Conservation (phyloP, 805 yeast genomes). For the Zygotorulaspora danielsina region DNA sequence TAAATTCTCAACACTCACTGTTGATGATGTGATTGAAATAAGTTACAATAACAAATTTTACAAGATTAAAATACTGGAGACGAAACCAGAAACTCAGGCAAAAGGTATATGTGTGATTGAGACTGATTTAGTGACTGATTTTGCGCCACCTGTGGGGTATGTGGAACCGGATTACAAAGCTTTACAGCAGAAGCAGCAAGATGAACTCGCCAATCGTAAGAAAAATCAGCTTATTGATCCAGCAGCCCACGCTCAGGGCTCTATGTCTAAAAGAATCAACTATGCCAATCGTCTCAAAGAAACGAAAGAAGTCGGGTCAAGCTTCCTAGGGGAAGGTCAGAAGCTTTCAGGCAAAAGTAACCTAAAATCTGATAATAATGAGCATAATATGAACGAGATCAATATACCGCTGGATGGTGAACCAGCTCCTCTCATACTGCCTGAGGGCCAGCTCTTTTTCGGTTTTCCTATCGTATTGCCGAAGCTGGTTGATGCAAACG, state of each 20-base stretch:
- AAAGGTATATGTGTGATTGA: conserved; percentile 90
- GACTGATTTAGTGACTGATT: conserved; percentile 94
- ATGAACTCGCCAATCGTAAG: conserved; percentile 33
- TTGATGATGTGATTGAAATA: conserved; percentile 78
- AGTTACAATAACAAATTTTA: conserved; percentile 75
- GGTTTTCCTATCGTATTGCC: conserved; percentile 74
- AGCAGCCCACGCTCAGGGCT: conserved; percentile 46
- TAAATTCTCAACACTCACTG: conserved; percentile 82
- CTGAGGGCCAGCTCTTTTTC: conserved; percentile 84
- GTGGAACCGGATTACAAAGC: conserved; percentile 76
- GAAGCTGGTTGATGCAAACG: conserved; percentile 37
- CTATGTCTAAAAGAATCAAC: conserved; percentile 65
- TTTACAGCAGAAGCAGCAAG: conserved; percentile 25
- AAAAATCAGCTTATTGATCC: conserved; percentile 25
- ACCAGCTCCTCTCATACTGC: conserved; percentile 68
- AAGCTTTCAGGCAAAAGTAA: conserved; percentile 61
- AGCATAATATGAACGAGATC: conserved; percentile 32
- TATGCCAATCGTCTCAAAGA: conserved; percentile 56
- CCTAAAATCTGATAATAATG: conserved; percentile 17
- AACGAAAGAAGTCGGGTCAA: conserved; percentile 31
- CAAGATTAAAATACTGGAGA: conserved; percentile 80
- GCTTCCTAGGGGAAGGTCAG: conserved; percentile 61
- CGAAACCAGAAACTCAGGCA: conserved; percentile 64
- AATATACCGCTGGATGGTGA: conserved; percentile 53
- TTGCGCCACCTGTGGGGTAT: conserved; percentile 98